Evolutionary conservation across 768 basidiomycete species (phyloP), one percentile per base, ranked within the genome.

Genomic region (Podaxis rugospora): DNA sequence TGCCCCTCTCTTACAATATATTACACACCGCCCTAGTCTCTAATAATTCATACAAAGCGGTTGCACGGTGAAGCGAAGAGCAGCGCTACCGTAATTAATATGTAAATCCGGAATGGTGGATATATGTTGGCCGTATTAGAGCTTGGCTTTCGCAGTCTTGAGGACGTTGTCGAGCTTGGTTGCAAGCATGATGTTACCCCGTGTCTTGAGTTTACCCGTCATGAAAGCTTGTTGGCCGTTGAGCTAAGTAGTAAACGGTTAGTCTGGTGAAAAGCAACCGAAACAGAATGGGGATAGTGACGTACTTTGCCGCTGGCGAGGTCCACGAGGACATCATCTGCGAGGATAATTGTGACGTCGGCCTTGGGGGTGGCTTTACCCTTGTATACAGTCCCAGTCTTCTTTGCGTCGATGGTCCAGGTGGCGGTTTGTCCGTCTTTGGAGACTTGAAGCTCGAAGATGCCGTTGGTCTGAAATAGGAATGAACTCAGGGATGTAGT

Each of bases 171-270:
- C 89, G 37, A 97, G 89, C 74, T 96, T 98, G 25, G 93, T 95
- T 1, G 91, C 93, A 63, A 95, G 83, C 92, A 95, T 94, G 74
- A 95, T 86, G 75, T 94, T 95, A 58, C 93, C 93, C 71, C 83
- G 89, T 14, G 91, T 89, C 83, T 95, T 96, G 53, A 97, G 83
- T 70, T 92, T 91, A 28, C 95, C 95, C 5, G 90, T 92, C 91
- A 98, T 93, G 78, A 95, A 97, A 21, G 94, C 94, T 71, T 94
- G 95, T 75, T 97, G 95, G 18, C 92, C 94, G 67, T 91, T 93
- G 49, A 90, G 77, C 89, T 93, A 28, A 50, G n/a, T 37, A 49
- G 44, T 2, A 47, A 58, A 25, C 4, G 35, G 16, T 51, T 11
- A 39, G 52, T 42, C 5, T 37, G 23, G 40, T 2, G n/a, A 37